Evolutionary conservation across 352 stramenopile genomes (phyloP), one percentile per base, ranked within the genome.

Genomic region (Phytophthora pluvialis): DNA sequence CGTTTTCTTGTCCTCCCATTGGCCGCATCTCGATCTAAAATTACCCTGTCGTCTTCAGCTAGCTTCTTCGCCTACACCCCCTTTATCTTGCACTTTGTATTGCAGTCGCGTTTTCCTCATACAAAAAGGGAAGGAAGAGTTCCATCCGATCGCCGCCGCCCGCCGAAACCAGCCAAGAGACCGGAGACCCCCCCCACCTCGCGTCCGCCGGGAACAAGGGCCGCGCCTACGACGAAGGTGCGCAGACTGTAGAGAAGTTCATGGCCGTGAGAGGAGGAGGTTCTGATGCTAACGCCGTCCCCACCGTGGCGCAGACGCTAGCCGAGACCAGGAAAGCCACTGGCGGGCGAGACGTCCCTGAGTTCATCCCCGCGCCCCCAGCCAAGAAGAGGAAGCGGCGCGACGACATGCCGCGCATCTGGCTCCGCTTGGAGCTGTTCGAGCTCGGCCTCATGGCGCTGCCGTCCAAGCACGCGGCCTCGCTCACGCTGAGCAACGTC

Each of bases 381-480:
- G 70, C 70, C 43, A 78, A 78, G 57, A 78, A 78, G 31, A 48
- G 70, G 35, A 76, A 73, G 47, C 67, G 65, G 12, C 59, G 51
- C 15, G 66, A 61, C 57, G 39, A 47, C 18, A 90, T 89, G 78
- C 66, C 80, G 45, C 82, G 76, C 53, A 83, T 95, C 54, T 95
- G 87, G 87, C 72, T 95, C 43, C 87, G 87, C 42, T 64, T 95
- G 25, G 87, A 95, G 75, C 83, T 95, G 47, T 93, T 95, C 60
- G 87, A 95, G 79, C 75, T 92, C n/a, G 86, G 86, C 21, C 57
- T 93, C 18, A 54, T 95, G 59, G 78, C 83, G 50, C 64, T 95
- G 51, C 84, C 85, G 38, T 91, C 83, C 64, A 90, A 90, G 47
- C 80, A 87, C 60, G 68, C 83, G 15, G 64, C 75, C 6, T 85